phyloP scores from a whole-genome alignment of 2,329 filamentous ascomycete genomes.

The Neurospora crassa region DNA sequence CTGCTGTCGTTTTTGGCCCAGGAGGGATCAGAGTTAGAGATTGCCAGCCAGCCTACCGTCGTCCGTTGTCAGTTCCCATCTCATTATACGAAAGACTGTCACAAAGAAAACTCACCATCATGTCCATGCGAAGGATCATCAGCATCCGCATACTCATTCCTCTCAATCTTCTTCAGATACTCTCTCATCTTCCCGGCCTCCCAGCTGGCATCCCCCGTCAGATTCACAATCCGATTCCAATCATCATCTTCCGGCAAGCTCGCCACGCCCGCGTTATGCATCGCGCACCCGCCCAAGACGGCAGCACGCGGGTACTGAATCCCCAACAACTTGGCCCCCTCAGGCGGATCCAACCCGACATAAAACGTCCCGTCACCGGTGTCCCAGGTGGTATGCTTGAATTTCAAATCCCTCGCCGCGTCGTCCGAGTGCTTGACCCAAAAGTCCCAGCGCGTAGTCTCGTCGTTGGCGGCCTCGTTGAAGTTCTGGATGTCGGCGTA shows the following conservation, averaged over 20 bases:
- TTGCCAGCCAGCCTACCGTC: slow-evolving; percentile 16
- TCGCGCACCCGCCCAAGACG: slow-evolving; percentile 40
- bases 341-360: slow-evolving; percentile 29
- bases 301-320: slow-evolving; percentile 37
- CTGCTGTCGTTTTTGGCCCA: slow-evolving; percentile 17
- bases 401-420: slow-evolving; percentile 35
- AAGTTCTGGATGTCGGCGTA: slow-evolving; percentile 39
- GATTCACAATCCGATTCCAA: slow-evolving; percentile 43
- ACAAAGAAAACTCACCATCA: slow-evolving; percentile 22
- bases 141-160: slow-evolving; percentile 39
- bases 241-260: slow-evolving; percentile 50
- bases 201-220: slow-evolving; percentile 55
- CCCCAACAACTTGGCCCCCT: slow-evolving; percentile 30
- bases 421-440: slow-evolving; percentile 49
- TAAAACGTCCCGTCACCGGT: slow-evolving; percentile 27
- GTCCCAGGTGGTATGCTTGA: slow-evolving; percentile 43
- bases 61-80: background rate
- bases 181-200: slow-evolving; percentile 47
- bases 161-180: slow-evolving; percentile 48
- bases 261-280: slow-evolving; percentile 52
- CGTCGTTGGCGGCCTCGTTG: slow-evolving; percentile 40
- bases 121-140: slow-evolving; percentile 41
- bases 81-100: background rate
- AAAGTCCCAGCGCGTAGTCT: slow-evolving; percentile 43
- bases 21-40: slow-evolving; percentile 10